Evolutionary conservation across 352 stramenopile genomes (phyloP), one percentile per base, ranked within the genome.

Genomic region (Globisporangium abappressorium): DNA sequence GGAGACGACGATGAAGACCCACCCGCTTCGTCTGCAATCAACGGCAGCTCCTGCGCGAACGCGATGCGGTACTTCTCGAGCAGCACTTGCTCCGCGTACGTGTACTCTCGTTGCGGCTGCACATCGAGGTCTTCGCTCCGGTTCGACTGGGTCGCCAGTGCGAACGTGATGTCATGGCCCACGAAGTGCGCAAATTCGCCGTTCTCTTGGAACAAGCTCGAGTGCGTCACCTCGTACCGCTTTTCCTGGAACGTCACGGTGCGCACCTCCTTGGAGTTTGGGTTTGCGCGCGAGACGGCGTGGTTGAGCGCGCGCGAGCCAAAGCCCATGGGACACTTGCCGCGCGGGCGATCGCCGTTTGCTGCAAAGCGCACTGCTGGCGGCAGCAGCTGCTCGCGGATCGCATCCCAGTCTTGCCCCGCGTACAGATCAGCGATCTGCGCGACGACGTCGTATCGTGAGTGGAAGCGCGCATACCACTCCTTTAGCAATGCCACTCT

Each of bases 291-390:
- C 28, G 70, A 74, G 33, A 80, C 70, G 1, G 71, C 51, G 15
- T 80, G 71, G 22, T 59, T 70, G 26, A 79, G 47, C 9, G 62
- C 70, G 14, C 76, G 77, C 0, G 74, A 67, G 43, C 80, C 82
- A 69, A 91, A 91, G 26, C 82, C 82, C 53, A 91, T 68, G 33
- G 82, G 82, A 38, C 82, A 91, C 46, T 88, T 89, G 22, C 72
- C 77, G 36, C 68, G 62, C 6, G 64, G 62, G 20, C 55, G 64
- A 41, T 65, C 69, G 8, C 68, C 64, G 59, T 72, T 68, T n/a
- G 30, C 26, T 64, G 46, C 24, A n/a, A 57, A 47, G 26, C 34
- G 56, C 26, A 30, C 26, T 24, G 58, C 41, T 64, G 58, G 58
- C 4, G 79, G 79, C 43, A 82, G 57, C 41, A 87, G 61, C 33